Evolutionary conservation across 305 asterid species (phyloP), one percentile per base, ranked within the genome.

Genomic region (Fraxinus velutina): DNA sequence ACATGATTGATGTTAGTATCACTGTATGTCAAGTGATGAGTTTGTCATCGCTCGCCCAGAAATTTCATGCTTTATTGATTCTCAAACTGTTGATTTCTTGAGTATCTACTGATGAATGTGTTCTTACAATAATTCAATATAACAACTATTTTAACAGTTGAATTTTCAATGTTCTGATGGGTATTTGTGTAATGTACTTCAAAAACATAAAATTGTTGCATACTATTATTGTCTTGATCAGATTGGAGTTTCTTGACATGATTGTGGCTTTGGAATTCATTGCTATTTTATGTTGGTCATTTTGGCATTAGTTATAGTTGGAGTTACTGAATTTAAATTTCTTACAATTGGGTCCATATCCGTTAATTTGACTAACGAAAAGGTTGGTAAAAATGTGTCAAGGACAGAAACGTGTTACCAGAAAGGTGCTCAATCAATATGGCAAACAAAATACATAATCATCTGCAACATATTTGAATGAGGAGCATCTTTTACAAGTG

Each of bases 1-100:
- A 39, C 86, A 39, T 78, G 82, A 80, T 80, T 76, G 81, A 77
- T 80, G 86, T 39, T 80, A 81, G 76, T 52, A 17, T 70, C 72
- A 32, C 34, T 83, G 86, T 66, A 73, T 79, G 73, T 81, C 76
- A 73, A 77, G 83, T 82, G 79, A 85, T 75, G 44, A 52, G 74
- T 32, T 76, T 82, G 71, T 55, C 78, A 27, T 78, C 80, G 50
- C 57, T 73, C 73, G 44, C 72, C 73, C 30, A 77, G 37, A 50
- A 36, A 42, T 76, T 50, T 81, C 39, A n/a, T 30, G 64, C 32
- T 75, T 27, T 39, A 27, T 5, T 13, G n/a, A 8, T 57, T 77
- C 34, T 64, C 44, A 4, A 9, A 76, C 33, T 42, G 50, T 71
- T 64, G 74, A 44, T 57, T 52, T 39, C 24, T 76, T 79, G 39